phyloP scores from a whole-genome alignment of 306 rosid species.

The Acacia melanoxylon region DNA sequence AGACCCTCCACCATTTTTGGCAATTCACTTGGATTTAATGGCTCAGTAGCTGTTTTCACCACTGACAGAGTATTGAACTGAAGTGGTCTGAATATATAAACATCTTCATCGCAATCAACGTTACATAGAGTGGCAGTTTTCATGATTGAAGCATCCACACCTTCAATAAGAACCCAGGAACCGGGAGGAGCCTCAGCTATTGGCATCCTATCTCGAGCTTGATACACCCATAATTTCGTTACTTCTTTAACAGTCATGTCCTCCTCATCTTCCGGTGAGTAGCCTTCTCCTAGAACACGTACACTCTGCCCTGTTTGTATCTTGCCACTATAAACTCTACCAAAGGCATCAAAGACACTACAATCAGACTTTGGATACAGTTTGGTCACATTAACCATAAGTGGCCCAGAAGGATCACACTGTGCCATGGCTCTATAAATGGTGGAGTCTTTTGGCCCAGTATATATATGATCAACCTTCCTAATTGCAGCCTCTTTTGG shows the following conservation, averaged over 20 bases:
- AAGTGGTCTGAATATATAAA: constrained; percentile 89
- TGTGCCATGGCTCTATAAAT: constrained; percentile 83
- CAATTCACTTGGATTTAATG: constrained; percentile 94
- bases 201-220: constrained; percentile 94
- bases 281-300: constrained; percentile 95
- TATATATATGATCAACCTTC: constrained; percentile 89
- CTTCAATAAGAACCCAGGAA: constrained; percentile 97
- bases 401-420: constrained; percentile 84
- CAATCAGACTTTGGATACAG: constrained; percentile 96
- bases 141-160: constrained; percentile 99
- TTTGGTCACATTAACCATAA: constrained; percentile 93
- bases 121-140: constrained; percentile 93
- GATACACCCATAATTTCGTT: constrained; percentile 93
- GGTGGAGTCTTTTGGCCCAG: constrained; percentile 84
- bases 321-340: constrained; percentile 94
- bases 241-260: constrained; percentile 98
- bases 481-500: constrained; percentile 78
- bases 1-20: constrained; percentile 99
- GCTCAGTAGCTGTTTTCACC: constrained; percentile 97
- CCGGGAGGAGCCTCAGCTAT: constrained; percentile 96
- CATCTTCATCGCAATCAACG: constrained; percentile 82
- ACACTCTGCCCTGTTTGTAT: constrained; percentile 94
- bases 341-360: constrained; percentile 97
- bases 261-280: constrained; percentile 97
- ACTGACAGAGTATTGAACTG: constrained; percentile 94